Base-by-base conservation (phyloP, 2,329 filamentous ascomycete species). In the Colletotrichum sidae region DNA sequence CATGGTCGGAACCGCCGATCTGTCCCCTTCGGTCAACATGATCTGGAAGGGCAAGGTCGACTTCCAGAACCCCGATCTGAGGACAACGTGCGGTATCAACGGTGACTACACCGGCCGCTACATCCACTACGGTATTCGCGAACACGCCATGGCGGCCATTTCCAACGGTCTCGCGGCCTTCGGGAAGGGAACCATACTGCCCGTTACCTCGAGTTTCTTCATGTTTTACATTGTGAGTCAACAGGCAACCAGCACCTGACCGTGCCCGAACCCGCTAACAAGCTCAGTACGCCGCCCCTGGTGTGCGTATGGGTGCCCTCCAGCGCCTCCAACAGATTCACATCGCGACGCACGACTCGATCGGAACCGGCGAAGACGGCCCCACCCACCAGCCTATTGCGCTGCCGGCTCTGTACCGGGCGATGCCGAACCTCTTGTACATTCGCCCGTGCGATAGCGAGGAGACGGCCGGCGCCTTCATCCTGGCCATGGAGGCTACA, bases 321-420 rank as follows among this genome's bases (percentile, higher is more conserved):
- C 82, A 86, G 55, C 73, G 79, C 33, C 80, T 89, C 2, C 84
- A 86, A 56, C 77, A 80, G 35, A 88, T 90, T 55, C 87, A 89
- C 70, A 79, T 84, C 38, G 88, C 86, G 2, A 90, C 87, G 0
- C 87, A 90, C 73, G 87, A 89, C 75, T 84, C 80, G 8, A 85
- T 89, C 50, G 87, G 83, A 17, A 85, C 80, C 42, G 87, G 88
- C 2, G 84, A 89, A 68, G 84, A 89, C 67, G 87, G 87, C 0
- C 87, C 86, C 0, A 89, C 87, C 0, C 87, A 90, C 68, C 87
- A 90, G 71, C 87, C 87, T 2, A 83, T 90, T 37, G 87, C 83
- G 41, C 77, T 90, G 0, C 81, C 84, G 9, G 74, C 81, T 0
- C 76, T 90, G 2, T 90, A 86, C 72, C 83, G 88, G 5, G 83